phyloP scores from a whole-genome alignment of 148 eudicot genomes.

The Amaranthus cruentus region DNA sequence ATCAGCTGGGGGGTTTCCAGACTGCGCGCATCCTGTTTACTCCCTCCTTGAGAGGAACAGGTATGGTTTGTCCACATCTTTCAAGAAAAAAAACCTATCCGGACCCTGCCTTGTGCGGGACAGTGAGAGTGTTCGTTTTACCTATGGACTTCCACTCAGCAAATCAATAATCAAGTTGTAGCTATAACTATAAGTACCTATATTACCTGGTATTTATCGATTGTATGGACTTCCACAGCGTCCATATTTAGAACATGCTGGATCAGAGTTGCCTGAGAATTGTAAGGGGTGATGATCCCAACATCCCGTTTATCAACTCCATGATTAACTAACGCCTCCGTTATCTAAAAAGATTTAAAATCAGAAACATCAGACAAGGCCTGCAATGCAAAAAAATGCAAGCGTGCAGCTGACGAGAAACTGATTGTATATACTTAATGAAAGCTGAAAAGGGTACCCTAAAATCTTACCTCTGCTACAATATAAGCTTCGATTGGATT shows the following conservation, averaged over 20 bases:
- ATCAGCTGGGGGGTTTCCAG: no score
- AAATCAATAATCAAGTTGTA: background rate
- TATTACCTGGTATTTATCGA: slow-evolving; percentile 91
- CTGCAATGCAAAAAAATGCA: background rate
- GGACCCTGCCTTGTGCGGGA: no score
- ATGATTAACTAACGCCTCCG: slow-evolving; percentile 46
- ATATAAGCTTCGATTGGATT: slow-evolving; percentile 84
- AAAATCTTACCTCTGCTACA: slow-evolving; percentile 51
- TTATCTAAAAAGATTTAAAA: slow-evolving; percentile 37
- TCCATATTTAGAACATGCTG: slow-evolving; percentile 38
- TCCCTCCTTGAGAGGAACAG: no score
- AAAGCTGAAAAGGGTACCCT: background rate
- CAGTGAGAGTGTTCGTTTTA: no score
- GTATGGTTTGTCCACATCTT: no score
- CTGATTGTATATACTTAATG: background rate
- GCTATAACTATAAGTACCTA: background rate
- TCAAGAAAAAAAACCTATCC: no score
- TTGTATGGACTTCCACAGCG: slow-evolving; percentile 87
- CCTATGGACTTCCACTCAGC: background rate
- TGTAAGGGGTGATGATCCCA: slow-evolving; percentile 92
- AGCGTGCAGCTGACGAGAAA: slow-evolving; percentile 4
- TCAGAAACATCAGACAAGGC: background rate
- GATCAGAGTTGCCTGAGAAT: slow-evolving; percentile 79
- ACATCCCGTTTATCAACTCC: slow-evolving; percentile 67
- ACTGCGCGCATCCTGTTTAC: no score